Evolutionary conservation across 495 filamentous ascomycete species (phyloP), one percentile per base, ranked within the genome.

Genomic region (Parmelia sp.): DNA sequence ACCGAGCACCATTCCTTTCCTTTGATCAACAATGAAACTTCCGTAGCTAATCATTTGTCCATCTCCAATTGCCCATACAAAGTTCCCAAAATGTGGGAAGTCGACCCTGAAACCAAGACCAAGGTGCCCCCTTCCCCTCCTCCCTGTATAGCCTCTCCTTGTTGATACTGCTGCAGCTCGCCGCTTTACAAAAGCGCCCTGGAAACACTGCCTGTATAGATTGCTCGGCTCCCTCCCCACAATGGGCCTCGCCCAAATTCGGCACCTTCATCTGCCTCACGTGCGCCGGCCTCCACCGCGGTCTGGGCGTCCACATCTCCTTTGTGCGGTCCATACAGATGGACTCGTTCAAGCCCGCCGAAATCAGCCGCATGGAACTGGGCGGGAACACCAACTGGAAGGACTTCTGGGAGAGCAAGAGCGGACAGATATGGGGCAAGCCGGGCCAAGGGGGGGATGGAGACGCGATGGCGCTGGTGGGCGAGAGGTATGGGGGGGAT

Each of bases 241-340:
- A 98, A 89, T 98, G 94, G 94, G 85, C 85, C 47, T 87, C 84
- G 53, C 86, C 86, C 62, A 89, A 89, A 79, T 86, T 89, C 74
- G 85, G 85, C 68, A 89, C 95, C 75, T 98, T 98, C 76, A 96
- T 97, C 79, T 98, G 94, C 76, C 86, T 98, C 51, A 90, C 86
- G 65, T 98, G 94, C 78, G 94, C 94, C 57, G 94, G 94, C 66
- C 90, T 91, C 35, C 94, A 98, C 78, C 89, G 94, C 68, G 90
- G 91, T 4, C 84, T 98, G 21, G 94, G 94, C 60, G 94, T 98
- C 35, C 94, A 98, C 79, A 96, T 98, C 71, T 96, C 91, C 72
- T 98, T 98, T 77, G 91, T 98, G 61, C 88, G 94, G 66, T 90
- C 86, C 65, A 91, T 97, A 67, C 95, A 90, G 56, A 98, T 98